Evolutionary conservation across 2,329 filamentous ascomycete genomes (phyloP).

Genomic region (Cytospora piceae): DNA sequence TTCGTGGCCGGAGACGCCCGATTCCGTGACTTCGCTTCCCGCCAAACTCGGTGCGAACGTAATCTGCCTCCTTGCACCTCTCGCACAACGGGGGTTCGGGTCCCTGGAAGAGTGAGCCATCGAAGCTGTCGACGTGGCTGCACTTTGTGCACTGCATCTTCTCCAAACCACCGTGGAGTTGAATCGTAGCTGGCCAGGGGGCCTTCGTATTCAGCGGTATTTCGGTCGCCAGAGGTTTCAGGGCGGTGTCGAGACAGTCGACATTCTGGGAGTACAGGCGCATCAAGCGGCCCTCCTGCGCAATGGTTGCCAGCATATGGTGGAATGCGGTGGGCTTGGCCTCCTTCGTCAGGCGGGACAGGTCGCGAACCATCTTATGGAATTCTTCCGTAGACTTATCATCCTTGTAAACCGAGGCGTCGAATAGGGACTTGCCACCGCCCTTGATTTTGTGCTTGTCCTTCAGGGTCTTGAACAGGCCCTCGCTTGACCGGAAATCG

Average conservation of each 20-base stretch:
- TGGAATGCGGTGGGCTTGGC: slow-evolving; percentile 89
- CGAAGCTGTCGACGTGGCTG: slow-evolving; percentile 73
- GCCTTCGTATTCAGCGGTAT: slow-evolving; percentile 82
- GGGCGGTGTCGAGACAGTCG: slow-evolving; percentile 86
- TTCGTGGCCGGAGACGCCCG: slow-evolving; percentile 84
- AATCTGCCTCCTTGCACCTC: slow-evolving; percentile 74
- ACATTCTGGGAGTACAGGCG: slow-evolving; percentile 97
- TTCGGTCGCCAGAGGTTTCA: slow-evolving; percentile 77
- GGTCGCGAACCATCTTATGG: slow-evolving; percentile 91
- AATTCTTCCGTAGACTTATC: slow-evolving; percentile 87
- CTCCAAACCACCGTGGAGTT: slow-evolving; percentile 89
- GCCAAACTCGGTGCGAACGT: slow-evolving; percentile 72
- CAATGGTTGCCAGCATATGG: slow-evolving; percentile 87
- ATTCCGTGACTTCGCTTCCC: slow-evolving; percentile 94
- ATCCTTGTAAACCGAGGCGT: slow-evolving; percentile 96
- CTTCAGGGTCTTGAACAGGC: slow-evolving; percentile 84
- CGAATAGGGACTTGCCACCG: slow-evolving; percentile 94
- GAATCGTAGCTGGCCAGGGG: slow-evolving; percentile 91
- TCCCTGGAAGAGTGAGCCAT: slow-evolving; percentile 79
- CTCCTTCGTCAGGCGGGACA: slow-evolving; percentile 76
- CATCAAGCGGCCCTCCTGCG: slow-evolving; percentile 82
- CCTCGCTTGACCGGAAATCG: slow-evolving; percentile 90
- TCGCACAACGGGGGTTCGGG: slow-evolving; percentile 80
- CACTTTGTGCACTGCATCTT: slow-evolving; percentile 99
- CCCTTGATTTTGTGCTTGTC: slow-evolving; percentile 88